Conservation (phyloP, 495 filamentous ascomycete genomes). For the Neurospora sp. region DNA sequence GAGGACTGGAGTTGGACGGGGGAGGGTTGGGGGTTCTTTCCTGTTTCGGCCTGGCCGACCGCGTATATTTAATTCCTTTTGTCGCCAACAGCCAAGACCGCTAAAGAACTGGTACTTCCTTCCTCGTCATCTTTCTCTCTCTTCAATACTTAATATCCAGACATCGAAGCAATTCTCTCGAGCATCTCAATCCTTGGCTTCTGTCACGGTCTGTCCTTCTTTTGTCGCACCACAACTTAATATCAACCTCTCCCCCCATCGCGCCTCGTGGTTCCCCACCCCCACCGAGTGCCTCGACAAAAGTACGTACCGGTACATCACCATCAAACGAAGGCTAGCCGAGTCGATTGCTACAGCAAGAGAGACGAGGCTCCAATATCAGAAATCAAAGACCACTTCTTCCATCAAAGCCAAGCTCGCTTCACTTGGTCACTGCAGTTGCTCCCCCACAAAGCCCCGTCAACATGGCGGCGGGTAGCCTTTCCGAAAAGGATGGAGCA, state of each 20-base stretch:
- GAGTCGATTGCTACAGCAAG: background rate
- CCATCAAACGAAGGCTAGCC: background rate
- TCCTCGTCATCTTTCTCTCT: background rate
- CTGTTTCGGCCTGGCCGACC: background rate
- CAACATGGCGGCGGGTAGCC: slow-evolving; percentile 12
- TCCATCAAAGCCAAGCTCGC: background rate
- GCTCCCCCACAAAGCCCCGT: background rate
- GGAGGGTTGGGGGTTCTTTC: background rate
- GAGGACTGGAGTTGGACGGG: background rate
- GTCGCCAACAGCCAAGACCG: background rate
- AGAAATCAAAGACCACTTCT: background rate
- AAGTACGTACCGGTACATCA: background rate
- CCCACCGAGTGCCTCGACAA: background rate
- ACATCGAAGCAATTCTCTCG: background rate
- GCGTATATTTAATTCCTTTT: background rate
- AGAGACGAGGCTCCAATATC: background rate
- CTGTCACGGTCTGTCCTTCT: background rate
- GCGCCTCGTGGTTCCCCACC: background rate
- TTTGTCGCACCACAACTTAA: background rate
- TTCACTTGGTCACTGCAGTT: background rate
- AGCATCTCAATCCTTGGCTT: background rate
- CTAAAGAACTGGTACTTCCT: background rate
- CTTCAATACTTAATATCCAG: background rate
- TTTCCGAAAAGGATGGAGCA: slow-evolving; percentile 19
- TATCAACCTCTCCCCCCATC: background rate